A percentile compares a stretch with the other conserved stretches of the same genome.
Conservation (phyloP, 1,284 basidiomycete species). For the Pyrrhoderma lamaoense region DNA sequence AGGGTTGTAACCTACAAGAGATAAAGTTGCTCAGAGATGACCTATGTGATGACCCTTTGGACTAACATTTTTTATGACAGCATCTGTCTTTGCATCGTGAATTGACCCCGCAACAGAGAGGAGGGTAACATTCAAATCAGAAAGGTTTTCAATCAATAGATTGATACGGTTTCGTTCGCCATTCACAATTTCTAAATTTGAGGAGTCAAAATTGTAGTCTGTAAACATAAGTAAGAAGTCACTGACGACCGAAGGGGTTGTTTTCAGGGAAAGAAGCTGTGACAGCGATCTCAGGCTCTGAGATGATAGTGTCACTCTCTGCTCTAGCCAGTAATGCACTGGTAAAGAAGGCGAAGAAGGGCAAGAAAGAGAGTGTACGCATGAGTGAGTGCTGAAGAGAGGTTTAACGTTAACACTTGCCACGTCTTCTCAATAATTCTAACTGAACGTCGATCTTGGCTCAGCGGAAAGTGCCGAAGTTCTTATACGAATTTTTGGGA, state of each 20-base stretch:
- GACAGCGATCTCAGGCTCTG: constrained; percentile 46
- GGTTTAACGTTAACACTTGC: background rate
- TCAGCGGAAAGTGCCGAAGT: too few relatives aligned
- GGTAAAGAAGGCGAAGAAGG: background rate
- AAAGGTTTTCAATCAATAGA: constrained; percentile 69
- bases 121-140: constrained; percentile 69
- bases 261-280: constrained; percentile 65
- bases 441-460: too few relatives aligned
- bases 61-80: constrained; percentile 67
- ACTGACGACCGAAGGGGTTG: constrained; percentile 78
- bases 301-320: background rate
- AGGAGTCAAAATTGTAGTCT: background rate
- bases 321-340: background rate
- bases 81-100: constrained; percentile 59
- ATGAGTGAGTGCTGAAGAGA: constrained; percentile 3
- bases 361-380: constrained; percentile 6
- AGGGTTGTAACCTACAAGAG: constrained; percentile 51
- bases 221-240: background rate
- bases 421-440: background rate
- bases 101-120: constrained; percentile 66
- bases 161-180: constrained; percentile 73
- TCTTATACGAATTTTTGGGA: too few relatives aligned
- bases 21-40: constrained; percentile 14
- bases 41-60: background rate
- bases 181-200: constrained; percentile 67